Percentiles rank a stretch among this genome's conserved stretches.
Evolutionary conservation across 2,329 filamentous ascomycete species (phyloP).

Genomic region (Pezicula neosporulosa): DNA sequence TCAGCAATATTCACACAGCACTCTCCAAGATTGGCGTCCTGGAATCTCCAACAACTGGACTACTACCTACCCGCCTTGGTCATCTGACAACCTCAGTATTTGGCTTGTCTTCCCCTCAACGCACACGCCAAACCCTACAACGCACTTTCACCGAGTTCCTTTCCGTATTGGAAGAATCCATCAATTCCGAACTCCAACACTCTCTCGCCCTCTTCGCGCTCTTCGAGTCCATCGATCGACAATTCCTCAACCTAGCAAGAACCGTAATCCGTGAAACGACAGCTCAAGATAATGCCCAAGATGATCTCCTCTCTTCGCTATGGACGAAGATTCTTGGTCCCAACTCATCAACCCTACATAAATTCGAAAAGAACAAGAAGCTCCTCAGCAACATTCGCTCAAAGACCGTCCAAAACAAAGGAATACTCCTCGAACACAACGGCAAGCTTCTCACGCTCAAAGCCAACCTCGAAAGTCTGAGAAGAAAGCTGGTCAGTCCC

Average conservation of each 20-base stretch:
- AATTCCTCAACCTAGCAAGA: conserved; percentile 85
- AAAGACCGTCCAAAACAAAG: conserved; percentile 84
- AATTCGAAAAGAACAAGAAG: conserved; percentile 86
- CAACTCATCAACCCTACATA: conserved; percentile 71
- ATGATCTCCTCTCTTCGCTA: conserved; percentile 76
- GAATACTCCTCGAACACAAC: conserved; percentile 82
- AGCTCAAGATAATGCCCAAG: conserved; percentile 75
- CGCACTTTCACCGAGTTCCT: conserved; percentile 88
- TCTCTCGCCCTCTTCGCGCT: conserved; percentile 77
- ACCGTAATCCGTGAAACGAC: conserved; percentile 81
- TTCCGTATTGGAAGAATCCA: conserved; percentile 81
- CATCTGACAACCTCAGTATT: conserved; percentile 68
- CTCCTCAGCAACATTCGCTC: conserved; percentile 76
- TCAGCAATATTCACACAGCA: conserved; percentile 79
- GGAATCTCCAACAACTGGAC: conserved; percentile 46
- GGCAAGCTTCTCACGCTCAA: conserved; percentile 79
- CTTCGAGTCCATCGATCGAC: conserved; percentile 88
- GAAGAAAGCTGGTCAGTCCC: conserved; percentile 80
- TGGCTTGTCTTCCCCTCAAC: conserved; percentile 76
- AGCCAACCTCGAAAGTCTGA: conserved; percentile 79
- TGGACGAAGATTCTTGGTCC: conserved; percentile 84
- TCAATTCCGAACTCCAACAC: conserved; percentile 78
- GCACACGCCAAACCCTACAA: conserved; percentile 75
- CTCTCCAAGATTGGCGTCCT: conserved; percentile 63
- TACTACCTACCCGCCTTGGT: conserved; percentile 65